Evolutionary conservation across 1,284 basidiomycete genomes (phyloP).

Genomic region (Ganoderma boninense): DNA sequence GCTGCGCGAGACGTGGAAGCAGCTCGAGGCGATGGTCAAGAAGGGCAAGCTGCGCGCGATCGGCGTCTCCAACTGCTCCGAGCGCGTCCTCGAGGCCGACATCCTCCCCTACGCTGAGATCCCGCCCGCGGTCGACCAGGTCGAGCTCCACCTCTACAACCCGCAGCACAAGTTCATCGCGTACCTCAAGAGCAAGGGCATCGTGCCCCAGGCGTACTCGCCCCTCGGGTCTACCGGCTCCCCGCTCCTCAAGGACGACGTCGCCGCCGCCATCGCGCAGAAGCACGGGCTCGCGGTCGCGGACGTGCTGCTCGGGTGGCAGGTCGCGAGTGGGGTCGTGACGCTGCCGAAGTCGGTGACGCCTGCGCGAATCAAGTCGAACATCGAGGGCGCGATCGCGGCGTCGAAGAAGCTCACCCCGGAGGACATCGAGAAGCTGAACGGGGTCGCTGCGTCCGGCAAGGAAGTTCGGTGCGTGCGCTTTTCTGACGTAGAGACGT

Average conservation of each 20-base stretch:
- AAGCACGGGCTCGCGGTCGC: conserved; percentile 66
- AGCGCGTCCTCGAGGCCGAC: conserved; percentile 50
- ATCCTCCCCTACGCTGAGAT: conserved; percentile 56
- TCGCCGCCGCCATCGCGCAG: conserved; percentile 68
- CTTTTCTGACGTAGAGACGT: background rate
- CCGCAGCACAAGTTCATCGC: conserved; percentile 76
- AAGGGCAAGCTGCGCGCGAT: conserved; percentile 69
- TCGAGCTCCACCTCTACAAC: conserved; percentile 80
- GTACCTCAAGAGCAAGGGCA: conserved; percentile 75
- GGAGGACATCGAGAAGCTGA: conserved; percentile 70
- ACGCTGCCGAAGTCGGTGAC: conserved; percentile 84
- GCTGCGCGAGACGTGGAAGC: conserved; percentile 80
- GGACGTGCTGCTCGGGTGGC: conserved; percentile 75
- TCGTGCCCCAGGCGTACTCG: conserved; percentile 84
- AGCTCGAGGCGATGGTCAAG: no score
- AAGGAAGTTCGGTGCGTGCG: conserved; percentile 68
- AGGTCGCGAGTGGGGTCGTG: conserved; percentile 71
- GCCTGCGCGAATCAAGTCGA: conserved; percentile 74
- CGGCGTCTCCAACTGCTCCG: conserved; percentile 67
- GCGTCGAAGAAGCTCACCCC: conserved; percentile 60
- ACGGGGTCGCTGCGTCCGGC: conserved; percentile 71
- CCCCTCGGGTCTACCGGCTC: conserved; percentile 81
- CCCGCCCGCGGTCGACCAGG: conserved; percentile 64
- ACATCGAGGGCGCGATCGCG: conserved; percentile 63
- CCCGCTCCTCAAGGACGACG: conserved; percentile 76